Evolutionary conservation across 2,329 filamentous ascomycete species (phyloP).

Genomic region (Cephalotrichum gorgonifer): DNA sequence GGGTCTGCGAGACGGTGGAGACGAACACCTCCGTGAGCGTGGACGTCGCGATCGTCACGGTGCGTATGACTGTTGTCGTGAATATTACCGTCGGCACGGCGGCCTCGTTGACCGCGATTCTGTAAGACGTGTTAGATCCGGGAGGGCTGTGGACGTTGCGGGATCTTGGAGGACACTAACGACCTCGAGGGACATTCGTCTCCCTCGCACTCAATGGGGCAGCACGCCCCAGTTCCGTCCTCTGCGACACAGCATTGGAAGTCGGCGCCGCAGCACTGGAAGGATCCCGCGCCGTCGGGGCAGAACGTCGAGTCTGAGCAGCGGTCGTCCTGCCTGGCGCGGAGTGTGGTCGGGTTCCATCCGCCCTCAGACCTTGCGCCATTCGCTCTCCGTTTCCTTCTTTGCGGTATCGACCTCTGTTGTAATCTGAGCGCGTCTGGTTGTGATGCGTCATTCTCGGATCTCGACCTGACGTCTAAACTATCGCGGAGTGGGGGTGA

Average conservation of each 20-base stretch:
- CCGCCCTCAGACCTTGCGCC: neutral
- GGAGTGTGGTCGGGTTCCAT: neutral
- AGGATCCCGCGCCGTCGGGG: neutral
- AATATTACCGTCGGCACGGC: neutral
- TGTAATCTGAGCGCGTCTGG: neutral
- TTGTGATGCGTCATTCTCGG: neutral
- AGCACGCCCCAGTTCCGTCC: neutral
- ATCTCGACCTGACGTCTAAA: neutral
- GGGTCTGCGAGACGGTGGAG: conserved; percentile 11
- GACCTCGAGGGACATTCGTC: neutral
- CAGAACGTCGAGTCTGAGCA: conserved; percentile 1
- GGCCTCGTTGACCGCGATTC: neutral
- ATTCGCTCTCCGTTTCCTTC: neutral
- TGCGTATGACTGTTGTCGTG: conserved; percentile 9
- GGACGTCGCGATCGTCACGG: conserved; percentile 10
- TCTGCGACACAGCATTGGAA: neutral
- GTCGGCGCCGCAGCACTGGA: conserved; percentile 2
- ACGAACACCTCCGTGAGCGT: conserved; percentile 9
- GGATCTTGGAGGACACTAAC: neutral
- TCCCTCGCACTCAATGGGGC: neutral
- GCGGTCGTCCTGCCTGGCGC: neutral
- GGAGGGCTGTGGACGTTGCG: no score
- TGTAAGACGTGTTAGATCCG: neutral
- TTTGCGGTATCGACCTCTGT: neutral
- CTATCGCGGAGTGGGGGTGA: neutral